Conservation (phyloP, 331 rosid genomes). For the Acacia pycnantha region DNA sequence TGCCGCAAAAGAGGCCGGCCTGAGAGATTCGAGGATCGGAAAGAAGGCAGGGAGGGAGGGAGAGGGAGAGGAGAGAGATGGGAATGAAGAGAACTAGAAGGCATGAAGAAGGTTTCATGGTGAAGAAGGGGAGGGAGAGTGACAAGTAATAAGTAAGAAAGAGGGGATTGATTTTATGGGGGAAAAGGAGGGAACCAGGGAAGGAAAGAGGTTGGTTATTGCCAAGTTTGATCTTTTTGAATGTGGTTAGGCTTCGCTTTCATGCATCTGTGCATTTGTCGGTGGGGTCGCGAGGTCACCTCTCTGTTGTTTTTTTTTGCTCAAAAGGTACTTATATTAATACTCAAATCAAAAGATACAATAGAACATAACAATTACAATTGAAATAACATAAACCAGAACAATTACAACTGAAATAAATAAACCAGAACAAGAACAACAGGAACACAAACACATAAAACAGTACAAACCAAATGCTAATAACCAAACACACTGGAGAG, state of each 20-base stretch:
- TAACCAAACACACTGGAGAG: too few species aligned
- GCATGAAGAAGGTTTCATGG: constrained; percentile 16
- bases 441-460: too few species aligned
- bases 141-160: not conserved
- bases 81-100: constrained; percentile 31
- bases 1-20: constrained; percentile 54
- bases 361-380: too few species aligned
- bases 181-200: not conserved
- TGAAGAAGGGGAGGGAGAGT: too few species aligned
- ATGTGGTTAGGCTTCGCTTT: not conserved
- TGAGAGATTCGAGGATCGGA: constrained; percentile 63
- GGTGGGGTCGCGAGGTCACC: not conserved
- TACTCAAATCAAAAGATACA: too few species aligned
- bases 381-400: too few species aligned
- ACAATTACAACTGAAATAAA: too few species aligned
- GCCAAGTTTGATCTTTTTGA: not conserved
- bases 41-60: constrained; percentile 19
- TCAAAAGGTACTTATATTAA: too few species aligned
- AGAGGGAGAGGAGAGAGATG: constrained; percentile 8
- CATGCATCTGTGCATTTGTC: not conserved
- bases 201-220: not conserved
- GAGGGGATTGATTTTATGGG: not conserved
- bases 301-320: too few species aligned
- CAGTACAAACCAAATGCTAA: too few species aligned
- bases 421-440: too few species aligned